These are phyloP conservation scores for Aurifilum marmelostoma DNA, from an alignment of 2,329 filamentous ascomycete genomes.

Conservation along the genomic window DNA sequence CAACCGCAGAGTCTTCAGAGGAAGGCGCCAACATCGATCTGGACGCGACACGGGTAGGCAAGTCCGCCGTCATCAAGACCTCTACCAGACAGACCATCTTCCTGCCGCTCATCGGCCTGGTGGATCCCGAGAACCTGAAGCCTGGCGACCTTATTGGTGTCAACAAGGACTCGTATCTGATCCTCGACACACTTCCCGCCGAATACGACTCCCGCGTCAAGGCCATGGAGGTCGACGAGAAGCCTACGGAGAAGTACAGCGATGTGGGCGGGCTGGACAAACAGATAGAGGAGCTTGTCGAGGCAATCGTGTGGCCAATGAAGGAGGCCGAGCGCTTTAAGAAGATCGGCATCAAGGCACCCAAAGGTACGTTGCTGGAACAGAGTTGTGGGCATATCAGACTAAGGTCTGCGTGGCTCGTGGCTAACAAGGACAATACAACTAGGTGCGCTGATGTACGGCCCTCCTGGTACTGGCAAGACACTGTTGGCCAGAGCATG, in stretches of 20 bases:
- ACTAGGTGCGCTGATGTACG: constrained; percentile 95
- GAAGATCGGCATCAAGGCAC: constrained; percentile 99
- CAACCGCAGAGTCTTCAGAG: constrained; percentile 92
- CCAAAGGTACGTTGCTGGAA: constrained; percentile 72
- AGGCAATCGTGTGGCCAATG: constrained; percentile 99
- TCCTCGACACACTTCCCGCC: constrained; percentile 92
- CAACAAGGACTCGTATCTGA: constrained; percentile 98
- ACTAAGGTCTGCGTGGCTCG: constrained; percentile 24
- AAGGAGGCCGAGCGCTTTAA: constrained; percentile 99
- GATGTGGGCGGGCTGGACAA: constrained; percentile 98
- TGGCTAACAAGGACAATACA: constrained; percentile 14
- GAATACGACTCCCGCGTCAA: constrained; percentile 99
- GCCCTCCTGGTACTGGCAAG: constrained; percentile 87
- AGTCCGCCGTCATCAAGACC: constrained; percentile 99
- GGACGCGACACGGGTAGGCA: constrained; percentile 93
- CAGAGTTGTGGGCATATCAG: not conserved
- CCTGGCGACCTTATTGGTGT: constrained; percentile 96
- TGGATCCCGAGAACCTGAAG: constrained; percentile 93
- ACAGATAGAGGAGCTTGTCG: constrained; percentile 97
- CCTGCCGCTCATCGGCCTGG: constrained; percentile 92
- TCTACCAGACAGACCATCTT: constrained; percentile 99
- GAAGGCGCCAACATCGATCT: constrained; percentile 99
- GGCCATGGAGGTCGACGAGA: constrained; percentile 99
- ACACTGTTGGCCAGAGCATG: constrained; percentile 93
- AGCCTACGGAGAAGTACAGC: constrained; percentile 98